phyloP scores from a whole-genome alignment of 1,284 basidiomycete species.

The Cerrena zonata region DNA sequence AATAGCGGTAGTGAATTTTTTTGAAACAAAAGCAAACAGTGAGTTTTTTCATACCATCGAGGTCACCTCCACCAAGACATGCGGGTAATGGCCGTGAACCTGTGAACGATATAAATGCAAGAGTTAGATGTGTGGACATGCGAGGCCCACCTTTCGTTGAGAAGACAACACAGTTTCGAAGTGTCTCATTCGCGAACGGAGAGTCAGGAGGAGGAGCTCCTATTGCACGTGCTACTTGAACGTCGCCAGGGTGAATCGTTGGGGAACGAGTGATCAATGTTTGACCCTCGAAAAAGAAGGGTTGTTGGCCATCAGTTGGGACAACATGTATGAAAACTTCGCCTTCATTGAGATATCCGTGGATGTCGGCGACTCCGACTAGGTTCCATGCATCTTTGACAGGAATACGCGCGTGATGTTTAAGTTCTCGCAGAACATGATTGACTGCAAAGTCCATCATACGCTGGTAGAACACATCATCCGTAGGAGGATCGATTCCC shows the following conservation, averaged over 20 bases:
- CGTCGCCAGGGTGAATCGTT: slow-evolving; percentile 64
- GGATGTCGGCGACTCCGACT: slow-evolving; percentile 63
- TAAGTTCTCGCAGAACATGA: slow-evolving; percentile 62
- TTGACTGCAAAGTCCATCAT: slow-evolving; percentile 49
- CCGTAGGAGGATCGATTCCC: slow-evolving; percentile 22
- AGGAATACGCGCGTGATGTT: slow-evolving; percentile 63
- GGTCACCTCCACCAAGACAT: slow-evolving; percentile 58
- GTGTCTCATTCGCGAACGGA: slow-evolving; percentile 45
- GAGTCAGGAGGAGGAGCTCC: slow-evolving; percentile 49
- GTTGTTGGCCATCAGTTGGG: slow-evolving; percentile 28
- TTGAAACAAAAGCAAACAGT: no score
- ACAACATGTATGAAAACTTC: slow-evolving; percentile 58
- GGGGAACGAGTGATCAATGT: slow-evolving; percentile 60
- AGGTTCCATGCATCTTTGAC: slow-evolving; percentile 57
- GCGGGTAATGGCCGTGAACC: slow-evolving; percentile 55
- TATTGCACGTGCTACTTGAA: slow-evolving; percentile 55
- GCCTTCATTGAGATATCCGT: slow-evolving; percentile 42
- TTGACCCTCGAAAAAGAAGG: slow-evolving; percentile 48
- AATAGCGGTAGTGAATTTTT: background rate
- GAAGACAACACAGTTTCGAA: slow-evolving; percentile 56
- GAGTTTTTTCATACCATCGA: slow-evolving; percentile 60
- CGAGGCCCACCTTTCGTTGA: slow-evolving; percentile 40
- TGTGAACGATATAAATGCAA: slow-evolving; percentile 23
- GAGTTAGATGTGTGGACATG: background rate
- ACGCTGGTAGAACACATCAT: slow-evolving; percentile 46